Conservation (phyloP, 805 yeast species). For the Yarrowia sp. region DNA sequence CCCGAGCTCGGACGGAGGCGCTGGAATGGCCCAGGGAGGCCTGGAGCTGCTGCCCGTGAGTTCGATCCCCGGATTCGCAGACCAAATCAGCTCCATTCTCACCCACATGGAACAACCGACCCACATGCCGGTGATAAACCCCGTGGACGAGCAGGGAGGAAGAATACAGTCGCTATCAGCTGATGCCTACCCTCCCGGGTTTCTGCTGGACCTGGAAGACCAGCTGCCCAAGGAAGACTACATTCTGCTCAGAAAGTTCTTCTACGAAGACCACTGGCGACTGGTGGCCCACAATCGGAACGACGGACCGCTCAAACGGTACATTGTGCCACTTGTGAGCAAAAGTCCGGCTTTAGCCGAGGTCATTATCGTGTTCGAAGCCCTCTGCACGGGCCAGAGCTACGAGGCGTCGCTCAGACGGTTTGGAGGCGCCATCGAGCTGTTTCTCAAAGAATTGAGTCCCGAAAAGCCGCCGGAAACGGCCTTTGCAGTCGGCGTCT, state of each 20-base stretch:
- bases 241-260: slow-evolving; percentile 19
- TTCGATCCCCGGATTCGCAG: slow-evolving; percentile 14
- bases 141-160: slow-evolving; percentile 22
- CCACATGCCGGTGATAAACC: slow-evolving; percentile 5
- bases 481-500: slow-evolving; percentile 36
- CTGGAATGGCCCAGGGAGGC: not conserved
- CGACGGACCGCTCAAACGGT: slow-evolving; percentile 27
- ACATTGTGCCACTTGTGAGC: slow-evolving; percentile 29
- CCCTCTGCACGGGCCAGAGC: slow-evolving; percentile 28
- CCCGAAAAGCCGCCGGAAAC: slow-evolving; percentile 35
- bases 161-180: slow-evolving; percentile 15
- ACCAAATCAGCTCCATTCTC: slow-evolving; percentile 25
- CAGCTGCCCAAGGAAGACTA: slow-evolving; percentile 26
- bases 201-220: slow-evolving; percentile 24
- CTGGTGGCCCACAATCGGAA: slow-evolving; percentile 30
- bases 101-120: slow-evolving; percentile 14
- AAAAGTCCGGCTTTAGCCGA: slow-evolving; percentile 29
- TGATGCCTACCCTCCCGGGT: slow-evolving; percentile 32
- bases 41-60: slow-evolving; percentile 14
- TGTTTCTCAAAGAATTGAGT: slow-evolving; percentile 20
- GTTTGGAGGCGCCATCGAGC: slow-evolving; percentile 34
- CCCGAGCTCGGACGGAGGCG: slow-evolving; percentile 10
- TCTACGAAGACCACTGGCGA: slow-evolving; percentile 38
- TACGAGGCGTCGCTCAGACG: slow-evolving; percentile 27
- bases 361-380: slow-evolving; percentile 28